phyloP scores from a whole-genome alignment of 768 basidiomycete species.

The Hypsizygus marmoreus region DNA sequence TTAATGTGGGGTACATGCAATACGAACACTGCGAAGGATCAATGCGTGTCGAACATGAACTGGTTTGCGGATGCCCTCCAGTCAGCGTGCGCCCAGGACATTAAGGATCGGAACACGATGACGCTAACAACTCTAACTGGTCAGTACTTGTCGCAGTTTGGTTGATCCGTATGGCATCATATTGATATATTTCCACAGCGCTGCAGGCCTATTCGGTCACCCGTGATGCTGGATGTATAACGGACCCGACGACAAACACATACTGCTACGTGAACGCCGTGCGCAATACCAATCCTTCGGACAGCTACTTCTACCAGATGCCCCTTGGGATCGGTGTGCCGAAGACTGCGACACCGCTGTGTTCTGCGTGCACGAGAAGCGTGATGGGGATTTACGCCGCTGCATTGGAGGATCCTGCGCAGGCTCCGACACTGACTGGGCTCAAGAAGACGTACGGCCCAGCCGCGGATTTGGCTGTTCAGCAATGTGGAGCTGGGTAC shows the following conservation, averaged over 20 bases:
- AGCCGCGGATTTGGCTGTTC: conserved; percentile 48
- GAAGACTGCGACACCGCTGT: conserved; percentile 49
- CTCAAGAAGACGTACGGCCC: conserved; percentile 48
- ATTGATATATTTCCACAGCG: conserved; percentile 49
- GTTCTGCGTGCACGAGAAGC: conserved; percentile 63
- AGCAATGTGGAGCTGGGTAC: conserved; percentile 54
- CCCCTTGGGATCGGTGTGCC: conserved; percentile 61
- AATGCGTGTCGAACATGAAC: conserved; percentile 69
- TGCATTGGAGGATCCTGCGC: conserved; percentile 36
- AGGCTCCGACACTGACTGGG: conserved; percentile 14
- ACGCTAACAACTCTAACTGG: conserved; percentile 58
- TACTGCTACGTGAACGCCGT: conserved; percentile 80
- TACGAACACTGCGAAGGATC: conserved; percentile 44
- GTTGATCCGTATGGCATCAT: too few relatives aligned
- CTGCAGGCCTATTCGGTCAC: conserved; percentile 65
- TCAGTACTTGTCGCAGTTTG: too few relatives aligned
- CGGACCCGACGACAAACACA: conserved; percentile 54
- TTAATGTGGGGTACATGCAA: conserved; percentile 84
- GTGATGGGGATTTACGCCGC: conserved; percentile 56
- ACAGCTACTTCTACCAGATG: conserved; percentile 73
- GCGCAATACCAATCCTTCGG: conserved; percentile 55
- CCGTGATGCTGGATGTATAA: conserved; percentile 60
- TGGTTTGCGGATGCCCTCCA: conserved; percentile 57
- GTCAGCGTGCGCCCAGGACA: conserved; percentile 56
- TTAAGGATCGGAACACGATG: conserved; percentile 50